Base-by-base conservation (phyloP, 2,329 filamentous ascomycete species). In the Leptographium radiaticola region DNA sequence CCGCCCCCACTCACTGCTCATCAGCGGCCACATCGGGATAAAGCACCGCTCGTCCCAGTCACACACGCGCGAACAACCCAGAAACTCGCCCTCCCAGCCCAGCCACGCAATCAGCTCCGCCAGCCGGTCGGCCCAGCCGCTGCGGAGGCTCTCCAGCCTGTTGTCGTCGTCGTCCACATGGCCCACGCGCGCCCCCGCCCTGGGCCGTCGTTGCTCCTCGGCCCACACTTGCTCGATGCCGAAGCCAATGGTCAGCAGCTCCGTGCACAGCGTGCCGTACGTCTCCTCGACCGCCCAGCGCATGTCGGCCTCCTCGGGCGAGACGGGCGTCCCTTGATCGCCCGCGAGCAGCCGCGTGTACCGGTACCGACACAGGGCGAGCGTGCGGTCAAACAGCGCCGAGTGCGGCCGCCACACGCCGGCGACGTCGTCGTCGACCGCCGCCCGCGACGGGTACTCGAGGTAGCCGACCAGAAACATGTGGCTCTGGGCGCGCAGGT, bases 21-120 rank as follows among this genome's bases (percentile, higher is more conserved):
- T 56, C 56, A 73, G 56, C 2, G 74, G 74, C 74, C 73, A 76
- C 69, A 76, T 76, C 1, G 74, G 73, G 42, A 76, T 73, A 55
- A 68, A 75, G 58, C 74, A 75, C 13, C 68, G 65, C 59, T 75
- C 70, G 54, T 71, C 67, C 61, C 65, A 67, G 5, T 57, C 68
- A 54, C 73, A 76, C 43, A 65, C 65, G 34, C 66, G 60, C 4
- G 65, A 57, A 55, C 73, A 76, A 10, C 64, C 62, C 1, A 67
- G 63, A 61, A 70, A 74, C 60, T 74, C 69, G 33, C 71, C 70
- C 39, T 69, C 71, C 74, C 74, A 77, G 6, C 73, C 74, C 1
- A 76, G 64, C 73, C 74, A 77, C 1, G 74, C 72, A 60, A 70
- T 68, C 12, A 76, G 60, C 56, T 73, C 67, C 47, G 70, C 65